A percentile compares a stretch with the other conserved stretches of the same genome.
Evolutionary conservation across 345 rosid genomes (phyloP).

Genomic region (Fremontodendron californicum): DNA sequence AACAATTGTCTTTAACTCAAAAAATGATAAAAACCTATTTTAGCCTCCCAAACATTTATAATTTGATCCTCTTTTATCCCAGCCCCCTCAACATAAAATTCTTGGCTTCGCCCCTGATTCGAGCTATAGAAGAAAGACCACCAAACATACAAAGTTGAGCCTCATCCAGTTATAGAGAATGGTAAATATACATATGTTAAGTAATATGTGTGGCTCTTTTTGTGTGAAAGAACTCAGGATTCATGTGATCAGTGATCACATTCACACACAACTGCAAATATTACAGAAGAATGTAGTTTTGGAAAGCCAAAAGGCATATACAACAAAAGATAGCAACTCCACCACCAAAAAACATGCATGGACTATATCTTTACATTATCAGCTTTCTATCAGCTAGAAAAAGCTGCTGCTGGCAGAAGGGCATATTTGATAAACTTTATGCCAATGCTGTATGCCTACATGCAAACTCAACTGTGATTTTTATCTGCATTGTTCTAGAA

Average conservation of each 20-base stretch:
- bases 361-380: neutral
- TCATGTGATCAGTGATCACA: neutral
- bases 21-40: too few relatives aligned
- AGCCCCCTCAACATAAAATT: too few relatives aligned
- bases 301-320: neutral
- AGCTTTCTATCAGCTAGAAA: neutral
- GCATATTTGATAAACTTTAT: neutral
- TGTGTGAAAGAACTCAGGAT: neutral
- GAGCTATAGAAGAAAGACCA: too few relatives aligned
- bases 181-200: neutral
- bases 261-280: neutral
- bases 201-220: neutral
- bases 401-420: neutral
- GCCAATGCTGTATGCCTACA: neutral
- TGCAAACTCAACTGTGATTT: neutral
- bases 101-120: too few relatives aligned
- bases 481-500: neutral
- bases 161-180: neutral
- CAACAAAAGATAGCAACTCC: neutral
- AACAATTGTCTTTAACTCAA: too few relatives aligned
- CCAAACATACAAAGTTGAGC: neutral
- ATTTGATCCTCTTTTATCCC: too few relatives aligned
- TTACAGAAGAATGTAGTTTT: neutral
- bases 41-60: too few relatives aligned
- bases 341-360: conserved; percentile 1